Percentiles rank a stretch among this genome's conserved stretches.
phyloP scores from a whole-genome alignment of 495 filamentous ascomycete species.

The Chaetomidium leptoderma region DNA sequence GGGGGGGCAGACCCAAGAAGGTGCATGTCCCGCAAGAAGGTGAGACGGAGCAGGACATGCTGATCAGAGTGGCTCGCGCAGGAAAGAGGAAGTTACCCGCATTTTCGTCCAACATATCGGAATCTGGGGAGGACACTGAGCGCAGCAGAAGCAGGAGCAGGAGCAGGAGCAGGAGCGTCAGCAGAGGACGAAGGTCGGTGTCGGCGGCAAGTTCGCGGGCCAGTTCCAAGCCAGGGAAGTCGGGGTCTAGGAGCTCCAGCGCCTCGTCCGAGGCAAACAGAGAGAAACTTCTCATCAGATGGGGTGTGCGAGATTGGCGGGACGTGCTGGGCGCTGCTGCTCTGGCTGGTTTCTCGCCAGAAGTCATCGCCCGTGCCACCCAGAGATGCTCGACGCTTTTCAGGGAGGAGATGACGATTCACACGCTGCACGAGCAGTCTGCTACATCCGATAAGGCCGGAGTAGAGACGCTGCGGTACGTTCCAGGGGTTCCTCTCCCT shows the following conservation, averaged over 20 bases:
- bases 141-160: not conserved
- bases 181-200: not conserved
- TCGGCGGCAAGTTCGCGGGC: slow-evolving; percentile 6
- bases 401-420: slow-evolving; percentile 58
- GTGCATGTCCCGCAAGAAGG: slow-evolving; percentile 36
- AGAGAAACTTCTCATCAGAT: slow-evolving; percentile 25
- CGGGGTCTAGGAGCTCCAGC: slow-evolving; percentile 6
- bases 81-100: slow-evolving; percentile 17
- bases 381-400: slow-evolving; percentile 69
- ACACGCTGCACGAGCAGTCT: slow-evolving; percentile 48
- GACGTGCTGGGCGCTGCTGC: slow-evolving; percentile 72
- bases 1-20: slow-evolving; percentile 40
- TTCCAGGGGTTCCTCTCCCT: slow-evolving; percentile 30
- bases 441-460: slow-evolving; percentile 15
- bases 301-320: slow-evolving; percentile 68
- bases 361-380: slow-evolving; percentile 59
- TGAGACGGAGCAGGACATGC: slow-evolving; percentile 42
- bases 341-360: slow-evolving; percentile 58
- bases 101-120: not conserved
- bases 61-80: slow-evolving; percentile 38
- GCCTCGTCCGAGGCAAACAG: slow-evolving; percentile 3
- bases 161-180: not conserved
- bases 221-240: not conserved
- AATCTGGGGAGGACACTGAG: slow-evolving; percentile 2
- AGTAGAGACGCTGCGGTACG: slow-evolving; percentile 27